Conservation (phyloP, 2,329 filamentous ascomycete genomes). For the Sporothrix variecibatus region DNA sequence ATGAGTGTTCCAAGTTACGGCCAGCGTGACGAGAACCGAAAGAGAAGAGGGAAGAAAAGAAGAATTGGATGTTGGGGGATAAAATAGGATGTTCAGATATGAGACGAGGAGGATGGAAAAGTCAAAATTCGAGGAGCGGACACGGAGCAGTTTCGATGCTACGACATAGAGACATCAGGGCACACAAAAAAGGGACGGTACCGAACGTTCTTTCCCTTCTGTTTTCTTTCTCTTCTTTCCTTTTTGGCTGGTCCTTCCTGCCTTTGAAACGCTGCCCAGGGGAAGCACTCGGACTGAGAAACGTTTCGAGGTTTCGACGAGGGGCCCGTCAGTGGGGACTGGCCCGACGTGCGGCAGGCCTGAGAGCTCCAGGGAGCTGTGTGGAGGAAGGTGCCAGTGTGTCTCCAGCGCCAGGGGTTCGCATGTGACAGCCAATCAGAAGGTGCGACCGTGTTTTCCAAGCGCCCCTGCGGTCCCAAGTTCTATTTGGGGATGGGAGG, state of each 20-base stretch:
- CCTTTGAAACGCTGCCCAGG: conserved; percentile 21
- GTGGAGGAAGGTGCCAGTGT: not conserved
- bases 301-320: conserved; percentile 24
- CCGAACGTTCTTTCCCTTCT: conserved; percentile 1
- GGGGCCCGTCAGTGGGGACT: conserved; percentile 9
- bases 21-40: conserved; percentile 4
- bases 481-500: not conserved
- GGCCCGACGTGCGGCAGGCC: not conserved
- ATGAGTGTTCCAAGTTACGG: not conserved
- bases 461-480: conserved; percentile 11
- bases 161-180: not conserved
- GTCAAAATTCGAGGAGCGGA: conserved; percentile 1
- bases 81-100: not conserved
- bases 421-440: conserved; percentile 24
- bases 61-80: not conserved
- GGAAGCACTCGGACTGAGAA: conserved; percentile 18
- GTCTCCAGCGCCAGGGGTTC: conserved; percentile 14
- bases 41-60: not conserved
- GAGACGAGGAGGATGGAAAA: conserved; percentile 4
- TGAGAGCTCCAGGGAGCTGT: conserved; percentile 19
- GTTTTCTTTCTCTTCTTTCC: not conserved
- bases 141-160: not conserved
- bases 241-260: not conserved
- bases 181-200: not conserved
- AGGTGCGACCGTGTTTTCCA: not conserved